These are phyloP conservation scores for Colletotrichum sp. DNA, from an alignment of 2,329 filamentous ascomycete species.

Conservation along the genomic window DNA sequence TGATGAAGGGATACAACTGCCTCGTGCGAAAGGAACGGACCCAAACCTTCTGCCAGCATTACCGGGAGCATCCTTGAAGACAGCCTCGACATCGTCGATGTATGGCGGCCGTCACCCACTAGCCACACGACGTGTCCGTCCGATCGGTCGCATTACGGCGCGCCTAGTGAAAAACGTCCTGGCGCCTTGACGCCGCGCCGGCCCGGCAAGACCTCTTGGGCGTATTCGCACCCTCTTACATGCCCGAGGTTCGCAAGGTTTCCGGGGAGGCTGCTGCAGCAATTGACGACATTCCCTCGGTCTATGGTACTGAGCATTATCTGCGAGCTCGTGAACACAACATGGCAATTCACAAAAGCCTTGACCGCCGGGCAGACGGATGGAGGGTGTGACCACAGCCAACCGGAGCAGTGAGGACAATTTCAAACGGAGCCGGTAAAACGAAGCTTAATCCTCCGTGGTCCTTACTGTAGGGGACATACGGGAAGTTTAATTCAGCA, in stretches of 20 bases:
- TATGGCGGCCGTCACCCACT: background rate
- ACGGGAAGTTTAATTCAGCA: background rate
- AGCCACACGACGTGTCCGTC: background rate
- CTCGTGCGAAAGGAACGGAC: background rate
- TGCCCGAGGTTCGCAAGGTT: background rate
- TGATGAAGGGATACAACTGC: background rate
- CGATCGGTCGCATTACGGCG: background rate
- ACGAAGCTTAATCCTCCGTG: background rate
- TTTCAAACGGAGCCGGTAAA: background rate
- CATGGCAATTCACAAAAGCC: background rate
- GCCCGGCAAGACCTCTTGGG: background rate
- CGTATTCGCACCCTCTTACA: background rate
- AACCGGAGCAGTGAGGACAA: background rate
- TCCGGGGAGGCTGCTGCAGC: background rate
- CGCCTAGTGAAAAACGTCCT: background rate
- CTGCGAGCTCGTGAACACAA: background rate
- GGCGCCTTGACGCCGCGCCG: conserved; percentile 4
- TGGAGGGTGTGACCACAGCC: background rate
- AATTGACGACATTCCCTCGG: background rate
- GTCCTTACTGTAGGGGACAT: background rate
- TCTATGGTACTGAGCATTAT: background rate
- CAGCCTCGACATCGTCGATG: background rate
- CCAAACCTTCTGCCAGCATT: background rate
- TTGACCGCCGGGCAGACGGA: background rate
- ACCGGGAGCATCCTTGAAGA: background rate